Evolutionary conservation across 768 basidiomycete species (phyloP).

Genomic region (Leccinum arenicola): DNA sequence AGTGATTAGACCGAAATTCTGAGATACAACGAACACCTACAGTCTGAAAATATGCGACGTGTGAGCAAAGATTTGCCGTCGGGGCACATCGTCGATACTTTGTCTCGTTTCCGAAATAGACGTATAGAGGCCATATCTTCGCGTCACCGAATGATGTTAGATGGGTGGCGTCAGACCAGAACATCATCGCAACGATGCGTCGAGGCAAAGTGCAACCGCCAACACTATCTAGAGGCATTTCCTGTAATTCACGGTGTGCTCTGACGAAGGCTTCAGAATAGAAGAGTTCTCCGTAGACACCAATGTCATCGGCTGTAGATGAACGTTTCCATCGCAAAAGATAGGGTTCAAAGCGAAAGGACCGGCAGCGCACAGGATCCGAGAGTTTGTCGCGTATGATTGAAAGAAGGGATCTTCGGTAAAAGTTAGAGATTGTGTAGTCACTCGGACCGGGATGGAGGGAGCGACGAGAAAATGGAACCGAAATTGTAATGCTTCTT

Average conservation of each 20-base stretch:
- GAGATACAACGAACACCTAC: too few relatives aligned
- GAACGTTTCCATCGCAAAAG: too few relatives aligned
- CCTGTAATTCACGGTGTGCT: too few relatives aligned
- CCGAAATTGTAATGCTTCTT: background rate
- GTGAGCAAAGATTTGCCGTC: too few relatives aligned
- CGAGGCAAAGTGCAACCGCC: background rate
- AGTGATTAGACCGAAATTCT: too few relatives aligned
- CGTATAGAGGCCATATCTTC: background rate
- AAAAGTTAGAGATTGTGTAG: background rate
- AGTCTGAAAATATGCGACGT: too few relatives aligned
- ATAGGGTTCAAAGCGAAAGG: background rate
- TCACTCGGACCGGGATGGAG: background rate
- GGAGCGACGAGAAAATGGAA: background rate
- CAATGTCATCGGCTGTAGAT: too few relatives aligned
- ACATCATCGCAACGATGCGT: background rate
- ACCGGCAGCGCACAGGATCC: background rate
- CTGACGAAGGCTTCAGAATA: too few relatives aligned
- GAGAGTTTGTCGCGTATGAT: background rate
- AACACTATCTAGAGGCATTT: too few relatives aligned
- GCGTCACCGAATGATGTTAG: background rate
- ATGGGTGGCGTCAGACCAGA: conserved; percentile 1
- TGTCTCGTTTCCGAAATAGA: too few relatives aligned
- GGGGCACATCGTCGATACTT: too few relatives aligned
- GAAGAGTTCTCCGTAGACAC: too few relatives aligned
- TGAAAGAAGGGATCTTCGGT: background rate